These are phyloP conservation scores for Leccinellum luteum DNA, from an alignment of 768 basidiomycete species.

Conservation along the genomic window DNA sequence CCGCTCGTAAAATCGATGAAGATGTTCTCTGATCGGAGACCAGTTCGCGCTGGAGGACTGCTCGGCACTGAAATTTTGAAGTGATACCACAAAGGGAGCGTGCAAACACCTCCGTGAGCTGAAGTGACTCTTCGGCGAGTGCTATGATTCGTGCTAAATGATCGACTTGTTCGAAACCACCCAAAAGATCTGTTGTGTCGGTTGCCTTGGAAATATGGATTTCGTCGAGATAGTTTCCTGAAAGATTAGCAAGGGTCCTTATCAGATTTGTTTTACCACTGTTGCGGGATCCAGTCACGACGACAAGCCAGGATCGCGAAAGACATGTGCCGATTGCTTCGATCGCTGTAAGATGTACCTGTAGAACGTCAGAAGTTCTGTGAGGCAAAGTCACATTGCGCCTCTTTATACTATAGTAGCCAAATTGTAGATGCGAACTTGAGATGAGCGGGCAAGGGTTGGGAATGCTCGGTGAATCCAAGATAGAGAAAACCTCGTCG, in stretches of 20 bases:
- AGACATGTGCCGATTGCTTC: conserved; percentile 77
- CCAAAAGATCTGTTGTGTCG: conserved; percentile 91
- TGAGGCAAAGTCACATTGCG: conserved; percentile 28
- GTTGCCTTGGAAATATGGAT: conserved; percentile 81
- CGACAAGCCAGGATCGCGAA: conserved; percentile 81
- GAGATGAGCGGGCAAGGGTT: conserved; percentile 39
- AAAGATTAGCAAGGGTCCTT: conserved; percentile 62
- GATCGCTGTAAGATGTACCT: conserved; percentile 59
- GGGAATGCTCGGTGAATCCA: conserved; percentile 36
- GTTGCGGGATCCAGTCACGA: conserved; percentile 71
- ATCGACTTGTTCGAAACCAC: conserved; percentile 93
- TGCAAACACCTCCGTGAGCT: conserved; percentile 37
- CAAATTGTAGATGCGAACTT: conserved; percentile 57
- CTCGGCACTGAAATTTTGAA: conserved; percentile 14
- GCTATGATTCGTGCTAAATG: conserved; percentile 35
- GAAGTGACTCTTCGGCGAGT: conserved; percentile 41
- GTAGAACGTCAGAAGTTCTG: conserved; percentile 53
- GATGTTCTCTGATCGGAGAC: conserved; percentile 13
- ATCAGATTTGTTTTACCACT: conserved; percentile 82
- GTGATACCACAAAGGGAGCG: conserved; percentile 33
- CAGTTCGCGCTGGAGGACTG: conserved; percentile 17
- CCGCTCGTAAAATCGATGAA: conserved; percentile 23
- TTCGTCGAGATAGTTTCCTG: conserved; percentile 68
- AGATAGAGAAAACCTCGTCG: conserved; percentile 44
- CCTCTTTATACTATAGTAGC: conserved; percentile 49